phyloP scores from a whole-genome alignment of 2,329 filamentous ascomycete genomes.

The Fusarium sp. region DNA sequence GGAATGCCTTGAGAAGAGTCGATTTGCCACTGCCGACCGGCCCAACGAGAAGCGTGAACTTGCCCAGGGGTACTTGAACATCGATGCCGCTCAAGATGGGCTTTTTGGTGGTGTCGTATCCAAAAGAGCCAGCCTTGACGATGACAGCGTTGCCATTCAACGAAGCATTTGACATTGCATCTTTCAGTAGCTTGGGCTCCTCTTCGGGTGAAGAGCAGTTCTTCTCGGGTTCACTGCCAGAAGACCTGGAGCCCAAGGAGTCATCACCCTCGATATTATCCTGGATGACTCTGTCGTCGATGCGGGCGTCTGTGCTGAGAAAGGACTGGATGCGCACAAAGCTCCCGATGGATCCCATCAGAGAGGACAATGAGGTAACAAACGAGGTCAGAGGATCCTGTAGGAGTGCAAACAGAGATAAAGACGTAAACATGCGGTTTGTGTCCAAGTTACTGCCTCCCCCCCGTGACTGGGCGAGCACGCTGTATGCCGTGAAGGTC shows the following conservation, averaged over 20 bases:
- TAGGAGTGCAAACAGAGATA: slow-evolving; percentile 25
- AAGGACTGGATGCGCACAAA: slow-evolving; percentile 30
- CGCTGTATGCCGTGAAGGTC: slow-evolving; percentile 27
- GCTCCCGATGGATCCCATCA: slow-evolving; percentile 32
- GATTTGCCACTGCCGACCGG: slow-evolving; percentile 53
- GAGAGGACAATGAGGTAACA: slow-evolving; percentile 18
- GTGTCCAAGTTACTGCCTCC: slow-evolving; percentile 23
- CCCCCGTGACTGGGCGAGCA: slow-evolving; percentile 16
- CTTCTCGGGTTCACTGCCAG: slow-evolving; percentile 3
- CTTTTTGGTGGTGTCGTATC: slow-evolving; percentile 14
- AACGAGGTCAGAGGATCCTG: slow-evolving; percentile 27
- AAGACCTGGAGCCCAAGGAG: background rate
- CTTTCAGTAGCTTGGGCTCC: background rate
- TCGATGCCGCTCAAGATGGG: slow-evolving; percentile 16
- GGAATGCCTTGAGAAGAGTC: slow-evolving; percentile 46
- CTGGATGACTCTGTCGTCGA: slow-evolving; percentile 7
- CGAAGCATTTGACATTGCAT: rapidly evolving
- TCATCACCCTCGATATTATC: background rate
- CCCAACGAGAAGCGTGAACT: slow-evolving; percentile 44
- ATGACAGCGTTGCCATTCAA: background rate
- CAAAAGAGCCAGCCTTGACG: slow-evolving; percentile 14
- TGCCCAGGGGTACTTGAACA: background rate
- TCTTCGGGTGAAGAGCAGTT: background rate
- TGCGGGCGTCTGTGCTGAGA: slow-evolving; percentile 15
- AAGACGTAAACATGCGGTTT: slow-evolving; percentile 32